phyloP scores from a whole-genome alignment of 2,329 filamentous ascomycete species.

The Alternaria sp. region DNA sequence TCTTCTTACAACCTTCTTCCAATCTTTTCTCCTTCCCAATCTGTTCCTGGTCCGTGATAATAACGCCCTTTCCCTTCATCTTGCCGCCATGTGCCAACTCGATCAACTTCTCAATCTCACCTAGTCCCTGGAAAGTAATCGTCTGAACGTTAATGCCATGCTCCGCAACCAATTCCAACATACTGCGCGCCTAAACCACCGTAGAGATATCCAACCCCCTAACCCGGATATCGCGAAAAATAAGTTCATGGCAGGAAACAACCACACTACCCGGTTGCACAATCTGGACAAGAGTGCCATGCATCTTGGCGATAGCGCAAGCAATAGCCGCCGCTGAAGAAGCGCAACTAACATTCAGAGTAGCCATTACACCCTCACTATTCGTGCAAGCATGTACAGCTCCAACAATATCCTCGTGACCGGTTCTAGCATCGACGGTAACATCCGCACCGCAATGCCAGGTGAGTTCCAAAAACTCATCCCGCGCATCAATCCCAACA shows the following conservation, averaged over 20 bases:
- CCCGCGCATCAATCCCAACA: conserved; percentile 82
- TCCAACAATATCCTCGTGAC: background rate
- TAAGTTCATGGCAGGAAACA: conserved; percentile 58
- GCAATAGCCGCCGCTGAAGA: conserved; percentile 59
- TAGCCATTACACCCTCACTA: background rate
- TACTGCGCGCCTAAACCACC: background rate
- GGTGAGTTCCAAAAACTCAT: conserved; percentile 66
- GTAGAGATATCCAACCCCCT: background rate
- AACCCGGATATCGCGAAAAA: conserved; percentile 64
- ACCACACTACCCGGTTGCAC: conserved; percentile 55
- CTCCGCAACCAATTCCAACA: background rate
- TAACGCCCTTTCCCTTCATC: background rate
- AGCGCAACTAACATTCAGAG: conserved; percentile 48
- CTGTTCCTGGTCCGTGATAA: conserved; percentile 1
- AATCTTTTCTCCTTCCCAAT: background rate
- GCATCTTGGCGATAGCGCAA: conserved; percentile 66
- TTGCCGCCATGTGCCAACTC: background rate
- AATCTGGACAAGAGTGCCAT: conserved; percentile 66
- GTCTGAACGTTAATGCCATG: background rate
- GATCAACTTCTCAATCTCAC: background rate
- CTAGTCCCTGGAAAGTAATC: background rate
- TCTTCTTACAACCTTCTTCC: background rate
- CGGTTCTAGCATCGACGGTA: background rate
- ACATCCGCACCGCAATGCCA: conserved; percentile 59
- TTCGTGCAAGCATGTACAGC: background rate